Percentiles rank a stretch among this genome's conserved stretches.
phyloP scores from a whole-genome alignment of 257 asterid species.

The Marsdenia floribunda region DNA sequence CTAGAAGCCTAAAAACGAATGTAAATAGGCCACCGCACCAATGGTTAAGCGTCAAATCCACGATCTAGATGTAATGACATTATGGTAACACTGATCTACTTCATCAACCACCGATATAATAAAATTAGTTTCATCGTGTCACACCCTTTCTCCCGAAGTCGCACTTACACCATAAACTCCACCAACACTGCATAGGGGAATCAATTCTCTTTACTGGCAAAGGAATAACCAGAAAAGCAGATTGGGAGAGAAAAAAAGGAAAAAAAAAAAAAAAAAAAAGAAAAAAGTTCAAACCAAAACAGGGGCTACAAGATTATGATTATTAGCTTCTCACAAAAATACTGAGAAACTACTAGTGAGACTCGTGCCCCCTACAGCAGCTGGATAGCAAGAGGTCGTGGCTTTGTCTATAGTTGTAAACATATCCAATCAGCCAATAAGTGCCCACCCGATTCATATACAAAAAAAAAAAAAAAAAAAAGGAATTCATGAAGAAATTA shows the following conservation, averaged over 20 bases:
- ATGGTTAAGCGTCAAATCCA: neutral
- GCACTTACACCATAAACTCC: neutral
- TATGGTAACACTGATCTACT: neutral
- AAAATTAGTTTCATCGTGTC: neutral
- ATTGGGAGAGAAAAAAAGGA: too few relatives aligned
- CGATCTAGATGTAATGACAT: neutral
- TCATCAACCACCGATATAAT: neutral
- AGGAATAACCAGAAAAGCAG: too few relatives aligned
- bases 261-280: too few relatives aligned
- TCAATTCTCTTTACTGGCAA: neutral
- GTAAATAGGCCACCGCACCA: neutral
- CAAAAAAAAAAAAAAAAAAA: neutral
- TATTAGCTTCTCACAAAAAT: neutral
- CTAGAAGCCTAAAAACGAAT: neutral
- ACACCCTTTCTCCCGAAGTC: neutral
- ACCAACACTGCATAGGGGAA: neutral
- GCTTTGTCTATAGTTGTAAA: neutral
- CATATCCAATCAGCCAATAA: neutral
- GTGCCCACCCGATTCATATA: neutral
- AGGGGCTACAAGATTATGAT: neutral
- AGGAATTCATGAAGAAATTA: neutral
- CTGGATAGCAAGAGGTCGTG: neutral
- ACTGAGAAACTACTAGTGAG: neutral
- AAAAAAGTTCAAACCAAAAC: neutral
- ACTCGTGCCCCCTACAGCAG: neutral